phyloP scores from a whole-genome alignment of 768 basidiomycete species.

The Boletus subcaerulescens region DNA sequence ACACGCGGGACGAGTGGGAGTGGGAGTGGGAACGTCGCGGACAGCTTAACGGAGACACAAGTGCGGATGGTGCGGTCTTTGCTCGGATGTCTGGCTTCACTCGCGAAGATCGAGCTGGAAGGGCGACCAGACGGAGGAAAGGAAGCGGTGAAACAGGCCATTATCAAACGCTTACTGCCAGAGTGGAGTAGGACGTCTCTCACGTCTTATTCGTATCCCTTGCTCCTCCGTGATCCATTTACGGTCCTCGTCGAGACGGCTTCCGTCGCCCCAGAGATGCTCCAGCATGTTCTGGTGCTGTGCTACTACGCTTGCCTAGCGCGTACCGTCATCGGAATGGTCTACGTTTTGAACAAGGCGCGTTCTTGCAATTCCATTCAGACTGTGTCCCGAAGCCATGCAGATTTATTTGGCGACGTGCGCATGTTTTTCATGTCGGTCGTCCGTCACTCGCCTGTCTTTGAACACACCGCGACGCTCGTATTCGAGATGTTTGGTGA shows the following conservation, averaged over 20 bases:
- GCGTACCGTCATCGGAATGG: conserved; percentile 79
- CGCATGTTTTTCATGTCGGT: conserved; percentile 90
- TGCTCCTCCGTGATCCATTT: conserved; percentile 88
- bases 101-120: conserved; percentile 68
- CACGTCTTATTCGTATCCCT: conserved; percentile 78
- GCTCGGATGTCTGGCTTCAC: conserved; percentile 61
- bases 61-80: conserved; percentile 75
- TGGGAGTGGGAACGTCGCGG: conserved; percentile 54
- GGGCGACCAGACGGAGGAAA: conserved; percentile 69
- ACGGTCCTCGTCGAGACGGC: conserved; percentile 88
- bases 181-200: conserved; percentile 89
- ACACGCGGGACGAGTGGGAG: conserved; percentile 59
- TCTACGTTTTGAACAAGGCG: conserved; percentile 77
- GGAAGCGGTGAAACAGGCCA: conserved; percentile 75
- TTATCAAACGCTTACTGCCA: conserved; percentile 85
- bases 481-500: conserved; percentile 82
- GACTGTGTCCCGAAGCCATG: conserved; percentile 48
- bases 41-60: conserved; percentile 66
- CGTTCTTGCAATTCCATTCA: conserved; percentile 51
- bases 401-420: conserved; percentile 78
- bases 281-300: conserved; percentile 84
- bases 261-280: conserved; percentile 83
- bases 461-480: conserved; percentile 80
- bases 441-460: conserved; percentile 82
- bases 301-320: conserved; percentile 90